Evolutionary conservation across 176 grass and related monocot species (phyloP).

Genomic region (Triticum urartu): DNA sequence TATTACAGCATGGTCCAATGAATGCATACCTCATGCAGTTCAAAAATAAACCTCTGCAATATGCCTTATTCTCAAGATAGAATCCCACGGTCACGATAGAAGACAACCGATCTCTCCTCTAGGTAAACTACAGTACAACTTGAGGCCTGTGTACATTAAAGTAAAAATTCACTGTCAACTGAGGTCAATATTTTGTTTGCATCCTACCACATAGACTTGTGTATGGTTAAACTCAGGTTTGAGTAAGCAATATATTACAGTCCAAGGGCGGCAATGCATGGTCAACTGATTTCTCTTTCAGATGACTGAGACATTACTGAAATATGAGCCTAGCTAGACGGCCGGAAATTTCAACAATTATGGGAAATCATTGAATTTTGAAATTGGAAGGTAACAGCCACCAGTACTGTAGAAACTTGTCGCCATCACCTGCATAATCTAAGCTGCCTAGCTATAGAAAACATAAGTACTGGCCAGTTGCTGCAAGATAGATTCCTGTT

Average conservation of each 20-base stretch:
- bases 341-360: neutral
- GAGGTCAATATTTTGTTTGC: neutral
- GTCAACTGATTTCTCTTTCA: conserved; percentile 33
- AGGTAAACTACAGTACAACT: neutral
- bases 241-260: conserved; percentile 10
- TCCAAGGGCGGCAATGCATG: neutral
- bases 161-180: neutral
- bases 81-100: neutral
- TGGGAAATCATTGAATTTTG: conserved; percentile 1
- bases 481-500: conserved; percentile 13
- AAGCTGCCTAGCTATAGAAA: conserved; percentile 12
- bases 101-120: neutral
- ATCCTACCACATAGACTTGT: neutral
- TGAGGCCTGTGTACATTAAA: neutral
- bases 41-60: neutral
- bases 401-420: neutral
- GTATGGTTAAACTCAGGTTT: neutral
- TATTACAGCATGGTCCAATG: conserved; percentile 1
- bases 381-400: neutral
- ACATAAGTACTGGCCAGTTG: conserved; percentile 8
- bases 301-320: conserved; percentile 1
- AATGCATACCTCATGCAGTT: neutral
- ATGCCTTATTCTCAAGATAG: neutral
- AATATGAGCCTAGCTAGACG: conserved; percentile 12
- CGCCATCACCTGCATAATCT: conserved; percentile 7